These are phyloP conservation scores for Sugiyamaella pinicola DNA, from an alignment of 1,139 yeast genomes.

Conservation along the genomic window DNA sequence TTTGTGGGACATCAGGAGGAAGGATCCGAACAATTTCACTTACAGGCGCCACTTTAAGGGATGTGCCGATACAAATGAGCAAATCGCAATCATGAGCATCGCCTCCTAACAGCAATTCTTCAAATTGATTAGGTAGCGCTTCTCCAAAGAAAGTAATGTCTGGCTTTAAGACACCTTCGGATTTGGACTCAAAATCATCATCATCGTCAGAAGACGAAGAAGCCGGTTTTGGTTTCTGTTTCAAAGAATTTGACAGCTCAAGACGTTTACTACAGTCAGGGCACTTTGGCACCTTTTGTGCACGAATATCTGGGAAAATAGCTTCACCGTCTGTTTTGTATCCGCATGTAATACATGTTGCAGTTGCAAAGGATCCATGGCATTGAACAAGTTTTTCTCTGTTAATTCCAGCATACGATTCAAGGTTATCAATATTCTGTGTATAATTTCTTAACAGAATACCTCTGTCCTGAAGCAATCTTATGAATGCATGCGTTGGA, in stretches of 20 bases:
- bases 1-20: conserved; percentile 74
- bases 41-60: conserved; percentile 95
- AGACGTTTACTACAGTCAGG: conserved; percentile 54
- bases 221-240: conserved; percentile 20
- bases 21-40: conserved; percentile 82
- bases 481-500: conserved; percentile 85
- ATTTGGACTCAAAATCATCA: conserved; percentile 32
- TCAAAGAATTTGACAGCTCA: no score
- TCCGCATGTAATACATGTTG: conserved; percentile 82
- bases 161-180: conserved; percentile 83
- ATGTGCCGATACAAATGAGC: conserved; percentile 86
- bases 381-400: conserved; percentile 81
- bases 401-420: conserved; percentile 76
- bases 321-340: conserved; percentile 66
- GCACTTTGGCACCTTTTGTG: conserved; percentile 68
- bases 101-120: conserved; percentile 48
- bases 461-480: conserved; percentile 70
- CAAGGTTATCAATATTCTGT: conserved; percentile 92
- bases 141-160: conserved; percentile 96
- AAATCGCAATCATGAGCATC: conserved; percentile 70
- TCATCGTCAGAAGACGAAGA: conserved; percentile 26
- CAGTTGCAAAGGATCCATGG: conserved; percentile 94
- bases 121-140: conserved; percentile 73
- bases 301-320: conserved; percentile 63
- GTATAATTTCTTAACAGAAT: conserved; percentile 87